Conservation (phyloP, 805 yeast genomes). For the Metschnikowia continentalis region DNA sequence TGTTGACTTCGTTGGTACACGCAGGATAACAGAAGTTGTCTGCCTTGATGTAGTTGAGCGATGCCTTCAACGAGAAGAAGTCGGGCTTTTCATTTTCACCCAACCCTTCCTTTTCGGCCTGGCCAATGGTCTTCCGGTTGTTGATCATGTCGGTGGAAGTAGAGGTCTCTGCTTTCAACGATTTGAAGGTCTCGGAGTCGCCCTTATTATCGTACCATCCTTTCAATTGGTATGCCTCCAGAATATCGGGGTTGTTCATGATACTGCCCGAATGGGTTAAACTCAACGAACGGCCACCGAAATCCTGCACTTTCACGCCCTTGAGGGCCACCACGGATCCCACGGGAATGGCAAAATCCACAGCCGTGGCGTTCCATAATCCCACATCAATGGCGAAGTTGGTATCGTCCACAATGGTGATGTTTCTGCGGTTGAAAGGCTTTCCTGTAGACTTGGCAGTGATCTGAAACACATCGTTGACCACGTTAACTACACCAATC, state of each 20-base stretch:
- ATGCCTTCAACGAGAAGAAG: slow-evolving; percentile 70
- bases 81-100: slow-evolving; percentile 80
- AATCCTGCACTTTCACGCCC: slow-evolving; percentile 85
- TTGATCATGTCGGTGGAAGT: slow-evolving; percentile 32
- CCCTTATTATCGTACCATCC: slow-evolving; percentile 95
- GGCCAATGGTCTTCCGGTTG: slow-evolving; percentile 61
- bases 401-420: slow-evolving; percentile 80
- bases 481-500: slow-evolving; percentile 77
- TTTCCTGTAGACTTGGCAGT: slow-evolving; percentile 85
- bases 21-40: slow-evolving; percentile 89
- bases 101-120: slow-evolving; percentile 61
- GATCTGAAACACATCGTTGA: slow-evolving; percentile 71
- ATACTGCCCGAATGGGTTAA: slow-evolving; percentile 76
- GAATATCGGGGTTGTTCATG: slow-evolving; percentile 78
- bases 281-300: slow-evolving; percentile 79
- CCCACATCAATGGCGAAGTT: slow-evolving; percentile 74
- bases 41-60: slow-evolving; percentile 63
- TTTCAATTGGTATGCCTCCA: slow-evolving; percentile 80
- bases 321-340: slow-evolving; percentile 90
- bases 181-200: slow-evolving; percentile 53
- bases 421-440: slow-evolving; percentile 88
- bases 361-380: slow-evolving; percentile 86
- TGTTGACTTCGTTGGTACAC: slow-evolving; percentile 52
- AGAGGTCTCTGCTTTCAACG: slow-evolving; percentile 51
- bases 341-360: slow-evolving; percentile 64